These are phyloP conservation scores for Monilinia fructigena DNA, from an alignment of 2,329 filamentous ascomycete species.

Conservation along the genomic window DNA sequence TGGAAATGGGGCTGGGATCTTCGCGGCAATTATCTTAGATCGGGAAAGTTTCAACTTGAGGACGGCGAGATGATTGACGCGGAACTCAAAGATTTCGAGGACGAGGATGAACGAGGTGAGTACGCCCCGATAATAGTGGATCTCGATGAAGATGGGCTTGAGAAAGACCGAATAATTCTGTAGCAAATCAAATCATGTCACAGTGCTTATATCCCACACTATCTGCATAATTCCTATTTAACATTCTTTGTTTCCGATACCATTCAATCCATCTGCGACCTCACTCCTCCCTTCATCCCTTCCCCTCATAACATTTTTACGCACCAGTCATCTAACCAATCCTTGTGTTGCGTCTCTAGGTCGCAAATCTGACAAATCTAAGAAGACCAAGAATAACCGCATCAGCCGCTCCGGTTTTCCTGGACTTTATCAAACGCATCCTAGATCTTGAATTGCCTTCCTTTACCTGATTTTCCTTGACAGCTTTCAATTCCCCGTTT, in stretches of 20 bases:
- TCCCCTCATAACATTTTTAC: neutral
- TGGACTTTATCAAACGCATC: conserved; percentile 17
- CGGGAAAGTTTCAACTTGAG: conserved; percentile 51
- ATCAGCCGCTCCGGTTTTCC: conserved; percentile 14
- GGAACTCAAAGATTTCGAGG: conserved; percentile 51
- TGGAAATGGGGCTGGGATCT: conserved; percentile 56
- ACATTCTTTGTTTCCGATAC: conserved; percentile 7
- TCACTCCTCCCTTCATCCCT: neutral
- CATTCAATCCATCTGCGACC: neutral
- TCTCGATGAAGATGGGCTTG: conserved; percentile 39
- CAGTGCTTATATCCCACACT: neutral
- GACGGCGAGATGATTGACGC: conserved; percentile 50
- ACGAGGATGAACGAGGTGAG: conserved; percentile 48
- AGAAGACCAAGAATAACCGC: conserved; percentile 14
- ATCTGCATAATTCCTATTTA: conserved; percentile 1
- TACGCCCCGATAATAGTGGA: conserved; percentile 40
- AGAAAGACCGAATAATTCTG: conserved; percentile 38
- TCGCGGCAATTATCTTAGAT: conserved; percentile 49
- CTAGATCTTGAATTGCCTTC: neutral
- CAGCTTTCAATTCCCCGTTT: conserved; percentile 1
- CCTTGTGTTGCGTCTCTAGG: conserved; percentile 20
- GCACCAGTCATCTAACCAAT: conserved; percentile 10
- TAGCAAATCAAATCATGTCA: conserved; percentile 26
- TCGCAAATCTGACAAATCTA: conserved; percentile 11
- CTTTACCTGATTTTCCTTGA: neutral